phyloP scores from a whole-genome alignment of 2,329 filamentous ascomycete genomes.

The Claviceps humidiphila region DNA sequence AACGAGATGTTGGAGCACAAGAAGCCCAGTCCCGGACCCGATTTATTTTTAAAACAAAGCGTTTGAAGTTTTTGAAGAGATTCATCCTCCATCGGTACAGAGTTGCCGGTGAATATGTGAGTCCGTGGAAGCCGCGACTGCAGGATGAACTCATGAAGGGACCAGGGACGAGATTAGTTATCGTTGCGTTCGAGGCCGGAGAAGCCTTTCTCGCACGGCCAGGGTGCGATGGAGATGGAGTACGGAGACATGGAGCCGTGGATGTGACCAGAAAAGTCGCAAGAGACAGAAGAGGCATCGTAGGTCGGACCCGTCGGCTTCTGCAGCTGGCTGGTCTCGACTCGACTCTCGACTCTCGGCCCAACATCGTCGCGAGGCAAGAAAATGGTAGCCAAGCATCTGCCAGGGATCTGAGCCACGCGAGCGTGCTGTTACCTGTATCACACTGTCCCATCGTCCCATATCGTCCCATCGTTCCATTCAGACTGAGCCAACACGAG shows the following conservation, averaged over 20 bases:
- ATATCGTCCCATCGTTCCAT: too few relatives aligned
- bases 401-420: too few relatives aligned
- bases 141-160: background rate
- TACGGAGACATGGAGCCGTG: background rate
- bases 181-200: background rate
- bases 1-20: background rate
- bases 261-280: background rate
- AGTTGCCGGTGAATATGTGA: background rate
- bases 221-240: too few relatives aligned
- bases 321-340: background rate
- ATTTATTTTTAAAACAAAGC: background rate
- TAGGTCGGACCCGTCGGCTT: background rate
- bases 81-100: too few relatives aligned
- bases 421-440: too few relatives aligned
- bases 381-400: too few relatives aligned
- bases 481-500: too few relatives aligned
- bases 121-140: background rate
- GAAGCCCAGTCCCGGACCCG: background rate
- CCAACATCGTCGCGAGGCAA: too few relatives aligned
- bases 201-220: background rate
- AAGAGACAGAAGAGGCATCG: too few relatives aligned
- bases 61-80: background rate
- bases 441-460: too few relatives aligned
- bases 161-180: background rate
- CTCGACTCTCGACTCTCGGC: too few relatives aligned